These are phyloP conservation scores for Melaleuca alternifolia DNA, from an alignment of 345 rosid genomes.

Conservation along the genomic window DNA sequence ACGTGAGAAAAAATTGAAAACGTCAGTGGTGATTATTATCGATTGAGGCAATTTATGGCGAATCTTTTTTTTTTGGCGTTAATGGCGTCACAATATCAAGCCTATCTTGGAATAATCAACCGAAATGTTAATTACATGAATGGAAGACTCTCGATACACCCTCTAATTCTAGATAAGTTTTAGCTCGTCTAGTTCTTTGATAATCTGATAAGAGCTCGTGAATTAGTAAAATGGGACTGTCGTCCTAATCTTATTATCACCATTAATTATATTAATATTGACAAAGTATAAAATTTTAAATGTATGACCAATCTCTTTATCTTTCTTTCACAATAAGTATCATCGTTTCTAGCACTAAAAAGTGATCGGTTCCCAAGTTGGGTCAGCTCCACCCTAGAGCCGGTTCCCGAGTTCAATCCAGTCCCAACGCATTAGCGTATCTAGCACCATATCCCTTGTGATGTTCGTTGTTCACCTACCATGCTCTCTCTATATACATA, in stretches of 20 bases:
- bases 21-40: not conserved
- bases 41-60: not conserved
- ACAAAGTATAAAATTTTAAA: too few species aligned
- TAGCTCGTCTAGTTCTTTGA: not conserved
- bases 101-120: not conserved
- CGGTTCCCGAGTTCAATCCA: too few species aligned
- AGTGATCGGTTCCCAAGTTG: not conserved
- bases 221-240: not conserved
- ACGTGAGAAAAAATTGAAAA: not conserved
- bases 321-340: not conserved
- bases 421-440: not conserved
- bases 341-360: not conserved
- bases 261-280: not conserved
- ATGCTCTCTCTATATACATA: not conserved
- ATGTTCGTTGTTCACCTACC: not conserved
- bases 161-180: not conserved
- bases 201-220: not conserved
- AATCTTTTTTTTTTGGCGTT: not conserved
- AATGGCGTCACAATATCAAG: not conserved
- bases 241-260: not conserved
- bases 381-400: accelerated
- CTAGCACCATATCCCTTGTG: not conserved
- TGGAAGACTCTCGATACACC: not conserved
- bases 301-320: too few species aligned
- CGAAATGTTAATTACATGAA: not conserved